These are phyloP conservation scores for Mycena rosella DNA, from an alignment of 768 basidiomycete species.

Conservation along the genomic window DNA sequence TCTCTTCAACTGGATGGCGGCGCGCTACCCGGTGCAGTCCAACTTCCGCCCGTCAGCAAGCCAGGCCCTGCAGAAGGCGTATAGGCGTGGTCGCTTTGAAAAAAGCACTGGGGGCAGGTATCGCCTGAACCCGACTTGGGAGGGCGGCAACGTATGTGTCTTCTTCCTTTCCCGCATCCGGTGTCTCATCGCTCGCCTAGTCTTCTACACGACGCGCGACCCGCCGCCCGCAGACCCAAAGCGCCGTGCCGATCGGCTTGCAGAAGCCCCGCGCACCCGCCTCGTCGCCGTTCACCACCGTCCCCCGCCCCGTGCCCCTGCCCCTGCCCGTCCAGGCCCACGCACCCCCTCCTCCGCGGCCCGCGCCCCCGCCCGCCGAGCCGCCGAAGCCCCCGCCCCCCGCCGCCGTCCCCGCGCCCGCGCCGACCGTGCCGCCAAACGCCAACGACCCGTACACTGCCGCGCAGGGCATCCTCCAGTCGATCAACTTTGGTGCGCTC, in stretches of 20 bases:
- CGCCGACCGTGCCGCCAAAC: conserved; percentile 27
- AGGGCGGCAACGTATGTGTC: conserved; percentile 79
- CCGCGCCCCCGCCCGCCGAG: neutral
- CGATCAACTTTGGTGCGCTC: conserved; percentile 52
- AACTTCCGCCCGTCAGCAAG: conserved; percentile 93
- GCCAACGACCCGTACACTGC: conserved; percentile 52
- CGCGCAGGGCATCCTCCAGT: conserved; percentile 64
- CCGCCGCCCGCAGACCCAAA: conserved; percentile 79
- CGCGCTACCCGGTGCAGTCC: conserved; percentile 84
- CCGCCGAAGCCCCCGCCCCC: conserved; percentile 20
- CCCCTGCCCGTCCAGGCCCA: neutral
- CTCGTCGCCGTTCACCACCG: conserved; percentile 34
- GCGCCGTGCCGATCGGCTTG: conserved; percentile 1
- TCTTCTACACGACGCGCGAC: conserved; percentile 79
- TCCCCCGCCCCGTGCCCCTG: conserved; percentile 12
- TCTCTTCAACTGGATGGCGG: conserved; percentile 87
- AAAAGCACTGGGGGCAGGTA: conserved; percentile 83
- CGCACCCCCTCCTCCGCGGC: neutral
- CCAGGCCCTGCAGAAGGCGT: conserved; percentile 91
- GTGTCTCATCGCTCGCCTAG: conserved; percentile 50
- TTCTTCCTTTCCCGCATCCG: conserved; percentile 11
- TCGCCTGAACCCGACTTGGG: conserved; percentile 81
- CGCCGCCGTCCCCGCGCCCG: conserved; percentile 1
- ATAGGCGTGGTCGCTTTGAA: conserved; percentile 82
- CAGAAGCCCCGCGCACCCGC: conserved; percentile 37